Percentiles rank a stretch among this genome's conserved stretches.
Evolutionary conservation across 257 asterid genomes (phyloP).

Genomic region (Solanum ossicruentum): DNA sequence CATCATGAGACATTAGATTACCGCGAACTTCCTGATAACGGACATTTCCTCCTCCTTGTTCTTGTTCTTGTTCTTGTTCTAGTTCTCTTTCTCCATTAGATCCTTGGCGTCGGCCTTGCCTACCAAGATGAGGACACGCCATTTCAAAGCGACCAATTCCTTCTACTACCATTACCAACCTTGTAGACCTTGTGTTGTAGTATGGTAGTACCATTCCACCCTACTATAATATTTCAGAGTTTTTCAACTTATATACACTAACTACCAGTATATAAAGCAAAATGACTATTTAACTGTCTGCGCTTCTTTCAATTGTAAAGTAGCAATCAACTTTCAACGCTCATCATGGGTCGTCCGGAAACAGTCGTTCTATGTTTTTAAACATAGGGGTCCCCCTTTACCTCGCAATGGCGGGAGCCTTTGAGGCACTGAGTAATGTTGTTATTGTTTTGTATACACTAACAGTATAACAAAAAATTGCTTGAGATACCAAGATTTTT

Average conservation of each 20-base stretch:
- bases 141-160: conserved; percentile 32
- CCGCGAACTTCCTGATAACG: conserved; percentile 13
- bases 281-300: too few relatives aligned
- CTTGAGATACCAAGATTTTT: neutral
- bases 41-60: neutral
- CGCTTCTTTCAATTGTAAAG: too few relatives aligned
- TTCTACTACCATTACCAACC: conserved; percentile 10
- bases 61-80: neutral
- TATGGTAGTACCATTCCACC: conserved; percentile 38
- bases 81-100: neutral
- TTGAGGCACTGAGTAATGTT: too few relatives aligned
- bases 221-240: neutral
- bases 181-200: conserved; percentile 30
- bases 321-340: too few relatives aligned
- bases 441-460: too few relatives aligned
- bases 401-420: too few relatives aligned
- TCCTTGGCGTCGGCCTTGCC: neutral
- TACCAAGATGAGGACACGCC: conserved; percentile 34
- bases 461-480: neutral
- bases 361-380: too few relatives aligned
- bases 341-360: too few relatives aligned
- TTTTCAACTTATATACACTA: neutral
- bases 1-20: conserved; percentile 19
- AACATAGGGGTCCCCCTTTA: too few relatives aligned
- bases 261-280: too few relatives aligned